Percentiles rank a stretch among this genome's conserved stretches.
phyloP scores from a whole-genome alignment of 116 monocot genomes.

The Cymodocea nodosa region DNA sequence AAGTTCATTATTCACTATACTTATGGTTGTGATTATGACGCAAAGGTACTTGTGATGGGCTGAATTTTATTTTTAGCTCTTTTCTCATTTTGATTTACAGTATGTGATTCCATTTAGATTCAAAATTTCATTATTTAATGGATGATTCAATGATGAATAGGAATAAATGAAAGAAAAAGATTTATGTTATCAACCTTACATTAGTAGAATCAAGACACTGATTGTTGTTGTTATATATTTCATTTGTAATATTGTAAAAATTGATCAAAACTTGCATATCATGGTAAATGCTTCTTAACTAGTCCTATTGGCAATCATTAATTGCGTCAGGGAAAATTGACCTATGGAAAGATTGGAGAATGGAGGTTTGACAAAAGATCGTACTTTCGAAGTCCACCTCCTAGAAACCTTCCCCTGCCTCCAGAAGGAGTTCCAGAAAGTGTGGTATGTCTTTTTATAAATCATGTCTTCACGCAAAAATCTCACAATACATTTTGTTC shows the following conservation, averaged over 20 bases:
- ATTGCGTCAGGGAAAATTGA: conserved; percentile 39
- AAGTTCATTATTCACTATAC: conserved; percentile 89
- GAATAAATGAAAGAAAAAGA: no score
- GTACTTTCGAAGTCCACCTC: conserved; percentile 29
- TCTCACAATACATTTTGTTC: background rate
- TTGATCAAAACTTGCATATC: background rate
- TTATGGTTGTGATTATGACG: conserved; percentile 87
- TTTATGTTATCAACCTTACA: no score
- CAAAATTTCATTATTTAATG: no score
- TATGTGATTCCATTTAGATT: no score
- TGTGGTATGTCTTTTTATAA: conserved; percentile 47
- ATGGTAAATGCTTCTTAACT: background rate
- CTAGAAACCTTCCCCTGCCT: conserved; percentile 64
- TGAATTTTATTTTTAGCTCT: background rate
- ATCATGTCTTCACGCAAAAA: background rate
- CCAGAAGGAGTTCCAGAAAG: conserved; percentile 71
- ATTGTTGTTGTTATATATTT: no score
- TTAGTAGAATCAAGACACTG: no score
- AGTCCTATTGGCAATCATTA: background rate
- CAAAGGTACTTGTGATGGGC: conserved; percentile 30
- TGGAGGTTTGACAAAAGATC: conserved; percentile 98
- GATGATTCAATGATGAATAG: no score
- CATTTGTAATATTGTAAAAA: no score
- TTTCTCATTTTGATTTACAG: no score
- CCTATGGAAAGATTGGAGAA: conserved; percentile 74